phyloP scores from a whole-genome alignment of 768 basidiomycete species.

The Termitomyces sp. region DNA sequence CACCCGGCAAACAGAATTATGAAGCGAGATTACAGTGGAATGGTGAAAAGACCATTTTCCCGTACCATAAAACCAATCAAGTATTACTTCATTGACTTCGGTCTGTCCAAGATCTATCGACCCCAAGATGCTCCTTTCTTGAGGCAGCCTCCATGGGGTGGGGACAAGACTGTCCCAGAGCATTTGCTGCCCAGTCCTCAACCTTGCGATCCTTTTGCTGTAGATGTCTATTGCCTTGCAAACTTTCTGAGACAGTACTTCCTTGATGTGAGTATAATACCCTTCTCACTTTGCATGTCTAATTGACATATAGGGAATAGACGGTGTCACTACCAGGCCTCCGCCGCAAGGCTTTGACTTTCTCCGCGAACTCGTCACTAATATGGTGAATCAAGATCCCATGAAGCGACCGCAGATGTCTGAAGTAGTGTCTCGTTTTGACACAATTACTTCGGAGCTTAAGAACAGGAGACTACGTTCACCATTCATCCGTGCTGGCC shows the following conservation, averaged over 20 bases:
- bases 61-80: background rate
- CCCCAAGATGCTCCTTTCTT: slow-evolving; percentile 19
- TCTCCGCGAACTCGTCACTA: background rate
- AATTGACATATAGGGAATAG: background rate
- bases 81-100: background rate
- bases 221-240: background rate
- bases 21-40: background rate
- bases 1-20: background rate
- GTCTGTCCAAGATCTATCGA: background rate
- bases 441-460: background rate
- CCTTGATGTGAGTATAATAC: background rate
- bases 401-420: background rate
- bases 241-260: background rate
- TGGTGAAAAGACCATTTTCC: background rate
- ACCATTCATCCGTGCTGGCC: background rate
- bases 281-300: background rate
- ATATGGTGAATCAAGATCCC: background rate
- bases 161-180: slow-evolving; percentile 34
- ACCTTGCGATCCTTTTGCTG: background rate
- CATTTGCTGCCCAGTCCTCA: background rate
- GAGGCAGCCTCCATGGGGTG: slow-evolving; percentile 28
- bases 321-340: background rate
- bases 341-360: background rate
- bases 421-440: background rate
- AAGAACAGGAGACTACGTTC: background rate